Percentiles rank a stretch among this genome's conserved stretches.
phyloP scores from a whole-genome alignment of 2,329 filamentous ascomycete genomes.

The Penicillium sp. region DNA sequence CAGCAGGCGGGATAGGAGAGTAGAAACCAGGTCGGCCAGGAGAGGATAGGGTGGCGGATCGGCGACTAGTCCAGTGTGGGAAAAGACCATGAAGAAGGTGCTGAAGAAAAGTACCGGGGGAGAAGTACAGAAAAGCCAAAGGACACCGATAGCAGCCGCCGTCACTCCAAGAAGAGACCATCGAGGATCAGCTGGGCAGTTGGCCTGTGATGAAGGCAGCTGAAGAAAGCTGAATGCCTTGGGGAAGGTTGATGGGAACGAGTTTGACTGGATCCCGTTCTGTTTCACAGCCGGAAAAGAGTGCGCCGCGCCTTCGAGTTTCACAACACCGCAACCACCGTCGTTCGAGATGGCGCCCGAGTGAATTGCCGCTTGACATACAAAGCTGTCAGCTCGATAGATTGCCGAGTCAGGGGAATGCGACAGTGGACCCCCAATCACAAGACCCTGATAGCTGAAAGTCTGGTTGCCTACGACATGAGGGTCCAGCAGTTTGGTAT shows the following conservation, averaged over 20 bases:
- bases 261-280: constrained; percentile 74
- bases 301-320: constrained; percentile 66
- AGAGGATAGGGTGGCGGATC: constrained; percentile 73
- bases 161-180: constrained; percentile 85
- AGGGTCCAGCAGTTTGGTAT: constrained; percentile 50
- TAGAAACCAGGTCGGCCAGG: constrained; percentile 71
- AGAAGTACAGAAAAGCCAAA: constrained; percentile 80
- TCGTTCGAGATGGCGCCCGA: constrained; percentile 71
- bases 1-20: constrained; percentile 76
- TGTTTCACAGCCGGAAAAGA: constrained; percentile 63
- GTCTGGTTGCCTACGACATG: constrained; percentile 53
- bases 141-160: constrained; percentile 70
- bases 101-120: constrained; percentile 82
- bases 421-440: constrained; percentile 51
- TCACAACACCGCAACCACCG: constrained; percentile 80
- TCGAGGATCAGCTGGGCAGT: constrained; percentile 71
- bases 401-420: constrained; percentile 49
- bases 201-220: constrained; percentile 53
- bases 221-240: constrained; percentile 77
- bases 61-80: constrained; percentile 84
- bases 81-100: constrained; percentile 78
- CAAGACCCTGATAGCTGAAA: constrained; percentile 52
- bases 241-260: constrained; percentile 87
- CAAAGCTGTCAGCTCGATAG: constrained; percentile 87
- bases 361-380: constrained; percentile 82